Base-by-base conservation (phyloP, 257 asterid species). In the Jasminum sambac region DNA sequence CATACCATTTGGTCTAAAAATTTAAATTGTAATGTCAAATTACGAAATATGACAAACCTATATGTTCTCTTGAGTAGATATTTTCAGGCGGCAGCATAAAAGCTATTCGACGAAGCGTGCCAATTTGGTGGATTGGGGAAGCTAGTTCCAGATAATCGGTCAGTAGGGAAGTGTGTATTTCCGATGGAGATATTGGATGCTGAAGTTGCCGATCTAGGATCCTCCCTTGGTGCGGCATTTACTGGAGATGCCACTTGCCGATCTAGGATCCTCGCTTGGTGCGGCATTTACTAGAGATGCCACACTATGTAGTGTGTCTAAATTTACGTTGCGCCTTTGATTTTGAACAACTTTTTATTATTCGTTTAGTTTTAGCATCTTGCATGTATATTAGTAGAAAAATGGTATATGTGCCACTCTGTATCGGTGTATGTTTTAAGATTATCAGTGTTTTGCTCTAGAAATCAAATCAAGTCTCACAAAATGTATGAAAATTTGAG, bases 141-240 rank as follows among this genome's bases (percentile, higher is more conserved):
- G 23, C 58, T 84, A 19, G 61, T 69, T 0, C 11, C 57, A 0
- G 42, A 43, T 0, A 25, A 84, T 67, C 86, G 87, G 0, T 86
- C 89, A 4, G 61, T 19, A 0, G 40, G 16, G 0, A 41, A 14
- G 1, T 86, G 91, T 11, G 37, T 10, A 0, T 84, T 84, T 59
- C 84, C 91, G 0, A 74, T 86, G 41, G 87, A 80, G 65, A 82
- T 82, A 12, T 70, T 82, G 23, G 41, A 17, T 5, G 83, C 83
- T 8, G 59, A 69, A 25, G 5, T 14, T 46, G 57, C 57, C 23
- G 23, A 46, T 6, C n/a, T 5, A 23, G 58, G 58, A 19, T 48
- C 58, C 58, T 48, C 58, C 2, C n/a, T n/a, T n/a, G 5, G 23
- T 48, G 24, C 11, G 23, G 36, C 36, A 30, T 30, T 30, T 30